Evolutionary conservation across 495 filamentous ascomycete genomes (phyloP).

Genomic region (Trypethelium eluteriae): DNA sequence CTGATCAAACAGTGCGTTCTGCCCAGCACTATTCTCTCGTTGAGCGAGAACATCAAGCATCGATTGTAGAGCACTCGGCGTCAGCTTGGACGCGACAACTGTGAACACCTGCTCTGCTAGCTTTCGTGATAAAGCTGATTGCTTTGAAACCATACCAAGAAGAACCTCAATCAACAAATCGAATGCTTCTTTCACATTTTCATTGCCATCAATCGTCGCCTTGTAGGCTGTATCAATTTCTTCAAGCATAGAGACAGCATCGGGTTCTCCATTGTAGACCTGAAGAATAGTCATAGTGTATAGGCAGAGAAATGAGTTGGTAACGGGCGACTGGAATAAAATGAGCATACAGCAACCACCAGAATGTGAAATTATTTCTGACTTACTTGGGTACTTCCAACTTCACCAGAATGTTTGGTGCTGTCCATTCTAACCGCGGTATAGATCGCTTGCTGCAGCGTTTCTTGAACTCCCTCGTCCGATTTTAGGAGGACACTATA

Average conservation of each 20-base stretch:
- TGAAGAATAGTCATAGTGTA: conserved; percentile 82
- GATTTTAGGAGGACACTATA: background rate
- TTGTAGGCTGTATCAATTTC: conserved; percentile 67
- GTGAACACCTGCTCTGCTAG: conserved; percentile 81
- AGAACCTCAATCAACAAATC: conserved; percentile 80
- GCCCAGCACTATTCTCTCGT: conserved; percentile 73
- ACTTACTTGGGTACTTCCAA: conserved; percentile 7
- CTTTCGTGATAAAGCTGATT: conserved; percentile 73
- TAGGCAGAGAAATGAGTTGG: conserved; percentile 64
- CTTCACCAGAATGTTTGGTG: background rate
- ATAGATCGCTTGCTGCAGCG: background rate
- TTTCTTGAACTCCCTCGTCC: background rate
- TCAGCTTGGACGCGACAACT: conserved; percentile 64
- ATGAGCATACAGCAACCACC: background rate
- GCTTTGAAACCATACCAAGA: conserved; percentile 78
- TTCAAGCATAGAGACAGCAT: conserved; percentile 66
- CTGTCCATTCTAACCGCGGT: background rate
- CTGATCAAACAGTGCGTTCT: conserved; percentile 77
- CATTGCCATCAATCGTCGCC: conserved; percentile 46
- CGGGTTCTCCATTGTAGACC: conserved; percentile 79
- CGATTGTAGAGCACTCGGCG: conserved; percentile 62
- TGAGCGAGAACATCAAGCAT: conserved; percentile 57
- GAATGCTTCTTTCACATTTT: conserved; percentile 53
- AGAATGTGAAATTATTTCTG: background rate
- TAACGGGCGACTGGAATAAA: conserved; percentile 30